Evolutionary conservation across 305 asterid genomes (phyloP).

Genomic region (Fraxinus velutina): DNA sequence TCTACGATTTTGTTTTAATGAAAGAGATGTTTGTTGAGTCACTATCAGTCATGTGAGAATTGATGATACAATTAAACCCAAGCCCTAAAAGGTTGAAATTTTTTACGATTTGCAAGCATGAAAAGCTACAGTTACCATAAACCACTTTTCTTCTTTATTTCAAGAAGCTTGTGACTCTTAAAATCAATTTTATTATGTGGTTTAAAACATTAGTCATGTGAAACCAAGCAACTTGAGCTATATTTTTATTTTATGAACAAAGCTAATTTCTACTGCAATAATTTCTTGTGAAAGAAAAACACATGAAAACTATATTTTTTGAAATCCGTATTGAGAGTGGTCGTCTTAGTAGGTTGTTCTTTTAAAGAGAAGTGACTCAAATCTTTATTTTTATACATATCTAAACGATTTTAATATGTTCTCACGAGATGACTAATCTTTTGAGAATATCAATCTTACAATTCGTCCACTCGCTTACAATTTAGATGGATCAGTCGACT

Average conservation of each 20-base stretch:
- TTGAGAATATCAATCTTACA: background rate
- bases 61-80: background rate
- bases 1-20: background rate
- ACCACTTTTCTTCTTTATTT: background rate
- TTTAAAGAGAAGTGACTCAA: background rate
- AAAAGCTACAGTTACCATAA: background rate
- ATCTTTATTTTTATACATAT: background rate
- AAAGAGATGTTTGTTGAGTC: background rate
- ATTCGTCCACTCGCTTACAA: background rate
- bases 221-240: slow-evolving; percentile 5
- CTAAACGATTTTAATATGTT: background rate
- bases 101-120: background rate
- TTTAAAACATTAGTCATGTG: slow-evolving; percentile 24
- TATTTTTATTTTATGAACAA: background rate
- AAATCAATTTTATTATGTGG: background rate
- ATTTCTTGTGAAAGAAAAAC: too few species aligned
- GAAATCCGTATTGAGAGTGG: background rate
- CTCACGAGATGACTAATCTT: background rate
- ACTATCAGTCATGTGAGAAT: background rate
- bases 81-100: background rate
- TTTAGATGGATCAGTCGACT: background rate
- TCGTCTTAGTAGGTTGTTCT: background rate
- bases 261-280: background rate
- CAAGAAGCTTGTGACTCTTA: slow-evolving; percentile 14
- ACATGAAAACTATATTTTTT: background rate